Evolutionary conservation across 495 filamentous ascomycete genomes (phyloP), one percentile per base, ranked within the genome.

Genomic region (Penicillium simplicissimum): DNA sequence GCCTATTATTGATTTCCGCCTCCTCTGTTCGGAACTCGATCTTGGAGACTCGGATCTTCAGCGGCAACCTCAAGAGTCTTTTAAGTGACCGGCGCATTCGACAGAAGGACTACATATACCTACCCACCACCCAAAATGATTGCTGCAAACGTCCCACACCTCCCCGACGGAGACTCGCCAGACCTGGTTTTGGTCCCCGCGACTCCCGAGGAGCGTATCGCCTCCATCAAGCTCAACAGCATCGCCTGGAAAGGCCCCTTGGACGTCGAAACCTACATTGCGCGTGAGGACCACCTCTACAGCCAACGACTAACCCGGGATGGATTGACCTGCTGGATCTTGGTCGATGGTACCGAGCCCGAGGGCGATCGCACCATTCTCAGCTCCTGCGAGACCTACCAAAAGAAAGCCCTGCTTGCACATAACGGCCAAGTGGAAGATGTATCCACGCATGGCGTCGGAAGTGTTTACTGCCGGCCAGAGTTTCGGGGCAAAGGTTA

Each of bases 311-410:
- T 96, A 21, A 87, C 89, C 34, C 80, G 82, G 49, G 78, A 95
- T 68, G 90, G 90, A 42, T 76, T 97, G 43, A 91, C 88, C 11
- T 86, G 88, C 70, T 98, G 95, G 95, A 85, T 96, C 60, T 83
- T 98, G 3, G 88, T 93, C 0, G 84, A 92, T 66, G 59, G 77
- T 54, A 66, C 62, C 48, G 70, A 77, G 47, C 69, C 78, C 8
- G 73, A 81, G 23, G 76, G 81, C 17, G 42, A 74, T 6, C 79
- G 92, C 47, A 83, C 84, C 0, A 83, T 97, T 42, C 83, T 96
- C 0, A 85, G 87, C 31, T 89, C 90, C 14, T 96, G 93, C 74
- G 95, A 98, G 73, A 86, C 89, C 1, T 84, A 95, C 58, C 82
- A 82, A 47, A 98, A 97, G 78, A 83, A 80, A 23, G 90, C 90